Evolutionary conservation across 495 filamentous ascomycete species (phyloP), one percentile per base, ranked within the genome.

Genomic region (Tuber umbilicatum): DNA sequence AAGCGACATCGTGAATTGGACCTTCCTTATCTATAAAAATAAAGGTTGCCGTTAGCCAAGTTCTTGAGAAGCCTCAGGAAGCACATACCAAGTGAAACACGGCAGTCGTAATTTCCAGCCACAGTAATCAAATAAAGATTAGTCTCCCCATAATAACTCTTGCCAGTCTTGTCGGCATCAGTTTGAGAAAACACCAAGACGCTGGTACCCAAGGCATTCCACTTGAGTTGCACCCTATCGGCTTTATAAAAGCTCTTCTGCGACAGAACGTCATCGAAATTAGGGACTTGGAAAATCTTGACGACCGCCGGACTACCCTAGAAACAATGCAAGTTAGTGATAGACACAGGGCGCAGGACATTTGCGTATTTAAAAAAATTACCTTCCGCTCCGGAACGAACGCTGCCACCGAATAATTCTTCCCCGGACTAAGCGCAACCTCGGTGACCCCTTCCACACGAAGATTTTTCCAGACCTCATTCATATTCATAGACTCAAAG

Each of bases 211-310:
- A 92, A 87, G 60, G 88, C 87, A 84, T 97, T 98, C 95, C 95
- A 99, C 86, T 97, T 97, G 78, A 99, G 86, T 85, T 97, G 92
- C 47, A 98, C 94, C 86, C 97, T 97, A 85, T 99, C 95, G 74
- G 93, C 95, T 86, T 99, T 99, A 88, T 92, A 99, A 85, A 99
- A 99, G 37, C 90, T 97, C 90, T 97, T 98, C 84, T 97, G 93
- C 17, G 96, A 97, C 35, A 97, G 89, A 2, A 93, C 88, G 50
- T 84, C 84, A 76, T 84, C 86, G 83, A 97, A 97, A 76, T 92
- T 87, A 27, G 95, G 95, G 70, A 98, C 91, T 81, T 94, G 91
- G 85, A 91, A 98, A 60, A 97, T 92, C 85, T 97, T 97, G 81
- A 98, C 93, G 3, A 92, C 87, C 42, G 95, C 93, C 35, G 95